phyloP scores from a whole-genome alignment of 225 moss, liverwort and hornwort genomes.

The Climacium dendroides region DNA sequence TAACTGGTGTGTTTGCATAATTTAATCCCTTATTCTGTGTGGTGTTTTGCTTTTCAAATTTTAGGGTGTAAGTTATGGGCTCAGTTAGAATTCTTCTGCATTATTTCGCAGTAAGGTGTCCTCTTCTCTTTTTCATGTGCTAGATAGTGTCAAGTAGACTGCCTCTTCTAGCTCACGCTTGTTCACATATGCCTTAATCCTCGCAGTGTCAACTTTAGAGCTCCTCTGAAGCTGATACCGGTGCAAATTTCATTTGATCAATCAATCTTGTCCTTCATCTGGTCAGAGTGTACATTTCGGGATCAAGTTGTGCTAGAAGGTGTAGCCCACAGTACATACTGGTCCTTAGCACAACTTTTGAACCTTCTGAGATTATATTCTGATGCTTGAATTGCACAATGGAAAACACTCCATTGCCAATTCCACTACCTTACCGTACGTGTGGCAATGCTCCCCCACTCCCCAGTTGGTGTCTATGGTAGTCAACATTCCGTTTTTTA shows the following conservation, averaged over 20 bases:
- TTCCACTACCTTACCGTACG: no score
- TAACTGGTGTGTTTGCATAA: neutral
- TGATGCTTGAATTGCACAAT: neutral
- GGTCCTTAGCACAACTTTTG: neutral
- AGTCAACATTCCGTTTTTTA: neutral
- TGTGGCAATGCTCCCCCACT: neutral
- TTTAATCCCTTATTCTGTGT: neutral
- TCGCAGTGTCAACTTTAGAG: neutral
- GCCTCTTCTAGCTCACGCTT: neutral
- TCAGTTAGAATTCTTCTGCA: neutral
- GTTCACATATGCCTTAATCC: no score
- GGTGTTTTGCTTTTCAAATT: neutral
- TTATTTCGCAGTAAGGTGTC: neutral
- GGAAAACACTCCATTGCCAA: neutral
- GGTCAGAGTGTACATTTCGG: neutral
- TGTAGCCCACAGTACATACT: neutral
- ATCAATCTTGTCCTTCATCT: constrained; percentile 48
- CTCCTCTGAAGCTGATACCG: neutral
- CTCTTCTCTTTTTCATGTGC: neutral
- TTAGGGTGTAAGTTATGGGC: neutral
- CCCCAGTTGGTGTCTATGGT: neutral
- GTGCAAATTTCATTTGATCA: constrained; percentile 10
- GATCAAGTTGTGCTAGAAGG: neutral
- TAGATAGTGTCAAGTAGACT: neutral
- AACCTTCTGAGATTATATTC: neutral